Evolutionary conservation across 1,284 basidiomycete genomes (phyloP), one percentile per base, ranked within the genome.

Genomic region (Trichosporon sp.): DNA sequence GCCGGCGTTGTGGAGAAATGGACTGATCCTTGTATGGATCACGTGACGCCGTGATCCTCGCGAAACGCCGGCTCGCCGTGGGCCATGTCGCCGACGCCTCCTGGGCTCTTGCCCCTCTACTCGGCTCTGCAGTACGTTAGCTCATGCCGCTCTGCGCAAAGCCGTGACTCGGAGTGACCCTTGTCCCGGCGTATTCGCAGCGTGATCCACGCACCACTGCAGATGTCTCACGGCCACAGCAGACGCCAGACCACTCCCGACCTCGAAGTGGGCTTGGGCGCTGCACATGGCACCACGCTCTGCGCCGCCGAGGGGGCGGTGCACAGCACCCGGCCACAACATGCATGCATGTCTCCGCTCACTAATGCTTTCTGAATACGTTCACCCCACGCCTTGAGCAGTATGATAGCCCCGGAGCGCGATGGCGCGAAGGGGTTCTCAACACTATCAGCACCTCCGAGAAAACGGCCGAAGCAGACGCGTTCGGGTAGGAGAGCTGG

Each of bases 31-130:
- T 33, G 10, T 33, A 13, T 32, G 6, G 33, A 32, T 54, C 59
- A 60, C 59, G 59, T 60, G 59, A 60, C 14, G 31, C 11, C 10
- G 11, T 60, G 46, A 54, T 54, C 49, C 40, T 44, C 49, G 49
- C 49, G 49, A 54, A 54, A 54, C 49, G 49, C 49, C 49, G 49
- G 49, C 25, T 29, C 25, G 49, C 49, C 49, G 27, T 54, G 49
- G 49, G 49, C 49, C 49, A 23, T 54, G 49, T 31, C 49, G 49
- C 49, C 49, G 49, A 54, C 49, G 49, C 49, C 49, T 54, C 49
- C 49, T 54, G 29, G 49, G 49, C 49, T 54, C 49, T 21, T 54
- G 25, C 49, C 49, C 49, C 49, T 54, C 49, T 29, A 16, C 49
- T 29, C 49, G 49, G 49, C 31, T 54, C 49, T 54, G 25, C 49